These are phyloP conservation scores for Bothriochloa decipiens DNA, from an alignment of 176 grass and related monocot species.

Conservation along the genomic window DNA sequence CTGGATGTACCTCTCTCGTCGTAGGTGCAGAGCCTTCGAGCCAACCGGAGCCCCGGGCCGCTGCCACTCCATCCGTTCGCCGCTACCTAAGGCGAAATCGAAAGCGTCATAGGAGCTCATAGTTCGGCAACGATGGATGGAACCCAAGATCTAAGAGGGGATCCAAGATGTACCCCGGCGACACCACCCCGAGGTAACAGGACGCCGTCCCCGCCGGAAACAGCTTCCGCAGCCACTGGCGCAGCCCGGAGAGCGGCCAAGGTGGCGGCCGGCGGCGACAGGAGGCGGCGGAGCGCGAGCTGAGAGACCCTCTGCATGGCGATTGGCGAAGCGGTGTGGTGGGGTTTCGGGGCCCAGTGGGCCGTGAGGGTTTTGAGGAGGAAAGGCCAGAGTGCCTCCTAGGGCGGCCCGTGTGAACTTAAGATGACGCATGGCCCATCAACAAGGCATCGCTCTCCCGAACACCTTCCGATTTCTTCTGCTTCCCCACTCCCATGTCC, in stretches of 20 bases:
- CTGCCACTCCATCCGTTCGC: conserved; percentile 27
- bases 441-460: background rate
- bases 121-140: conserved; percentile 21
- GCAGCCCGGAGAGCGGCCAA: conserved; percentile 21
- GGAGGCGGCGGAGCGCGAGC: conserved; percentile 47
- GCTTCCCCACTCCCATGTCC: background rate
- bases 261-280: conserved; percentile 28
- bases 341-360: conserved; percentile 26
- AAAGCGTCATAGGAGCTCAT: conserved; percentile 27
- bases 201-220: background rate
- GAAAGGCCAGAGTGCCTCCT: too few relatives aligned
- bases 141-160: conserved; percentile 17
- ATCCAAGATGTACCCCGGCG: background rate
- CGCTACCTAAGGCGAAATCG: conserved; percentile 40
- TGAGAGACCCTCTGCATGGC: conserved; percentile 20
- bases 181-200: background rate
- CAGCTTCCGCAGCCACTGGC: background rate
- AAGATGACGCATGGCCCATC: background rate
- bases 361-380: conserved; percentile 1
- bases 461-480: background rate
- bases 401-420: too few relatives aligned
- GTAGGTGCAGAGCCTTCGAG: conserved; percentile 55
- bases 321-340: too few relatives aligned
- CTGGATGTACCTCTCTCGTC: conserved; percentile 52
- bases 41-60: conserved; percentile 24